phyloP scores from a whole-genome alignment of 768 basidiomycete genomes.

The Dictyophora rubrovolvata region DNA sequence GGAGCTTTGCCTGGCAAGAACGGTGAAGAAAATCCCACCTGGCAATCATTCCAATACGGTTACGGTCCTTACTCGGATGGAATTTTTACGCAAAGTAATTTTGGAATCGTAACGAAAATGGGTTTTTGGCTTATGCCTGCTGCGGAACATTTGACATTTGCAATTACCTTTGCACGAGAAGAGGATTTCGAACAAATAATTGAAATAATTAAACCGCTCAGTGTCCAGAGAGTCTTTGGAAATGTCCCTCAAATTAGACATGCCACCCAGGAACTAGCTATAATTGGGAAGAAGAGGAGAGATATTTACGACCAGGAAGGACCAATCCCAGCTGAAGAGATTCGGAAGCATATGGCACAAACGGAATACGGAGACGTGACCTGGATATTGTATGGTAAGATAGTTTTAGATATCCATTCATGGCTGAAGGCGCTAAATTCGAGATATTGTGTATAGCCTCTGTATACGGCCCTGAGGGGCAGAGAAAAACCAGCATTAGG shows the following conservation, averaged over 20 bases:
- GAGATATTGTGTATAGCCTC: neutral
- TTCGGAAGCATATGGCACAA: neutral
- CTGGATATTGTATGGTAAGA: neutral
- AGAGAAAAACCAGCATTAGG: neutral
- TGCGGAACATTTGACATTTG: constrained; percentile 1
- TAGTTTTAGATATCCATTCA: neutral
- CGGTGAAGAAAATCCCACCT: neutral
- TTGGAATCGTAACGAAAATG: constrained; percentile 3
- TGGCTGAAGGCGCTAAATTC: neutral
- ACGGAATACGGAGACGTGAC: neutral
- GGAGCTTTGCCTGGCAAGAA: neutral
- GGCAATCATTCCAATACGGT: constrained; percentile 4
- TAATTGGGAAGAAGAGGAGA: neutral
- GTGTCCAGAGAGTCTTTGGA: neutral
- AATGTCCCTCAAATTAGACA: constrained; percentile 1
- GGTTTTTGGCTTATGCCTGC: constrained; percentile 5
- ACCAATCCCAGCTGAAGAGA: neutral
- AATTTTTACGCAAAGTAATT: constrained; percentile 2
- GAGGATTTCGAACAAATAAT: constrained; percentile 1
- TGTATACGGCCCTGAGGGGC: neutral
- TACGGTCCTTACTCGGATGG: constrained; percentile 3
- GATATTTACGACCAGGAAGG: neutral
- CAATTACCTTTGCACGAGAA: neutral
- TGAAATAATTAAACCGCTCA: neutral
- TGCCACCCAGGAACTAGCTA: neutral